Conservation (phyloP, 2,329 filamentous ascomycete genomes). For the Nothophaeocryptopus gaeumannii region DNA sequence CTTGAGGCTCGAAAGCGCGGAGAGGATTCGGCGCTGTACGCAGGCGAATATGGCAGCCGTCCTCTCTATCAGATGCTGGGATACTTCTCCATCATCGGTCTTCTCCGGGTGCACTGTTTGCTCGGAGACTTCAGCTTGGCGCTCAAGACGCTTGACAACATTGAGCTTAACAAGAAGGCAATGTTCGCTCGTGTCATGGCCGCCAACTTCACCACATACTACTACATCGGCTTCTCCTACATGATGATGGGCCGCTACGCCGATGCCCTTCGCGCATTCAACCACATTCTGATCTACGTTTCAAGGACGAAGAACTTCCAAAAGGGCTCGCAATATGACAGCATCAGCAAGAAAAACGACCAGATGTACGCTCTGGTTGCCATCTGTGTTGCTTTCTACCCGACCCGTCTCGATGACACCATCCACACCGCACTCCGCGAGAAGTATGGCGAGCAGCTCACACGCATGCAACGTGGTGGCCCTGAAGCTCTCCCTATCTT, state of each 20-base stretch:
- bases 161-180: slow-evolving; percentile 99
- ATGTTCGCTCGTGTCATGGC: slow-evolving; percentile 99
- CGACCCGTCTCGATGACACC: slow-evolving; percentile 94
- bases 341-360: slow-evolving; percentile 99
- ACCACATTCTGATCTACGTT: slow-evolving; percentile 98
- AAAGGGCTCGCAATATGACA: slow-evolving; percentile 97
- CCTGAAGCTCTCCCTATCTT: slow-evolving; percentile 94
- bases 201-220: slow-evolving; percentile 99
- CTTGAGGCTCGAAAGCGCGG: slow-evolving; percentile 89
- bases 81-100: slow-evolving; percentile 98
- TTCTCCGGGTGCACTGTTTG: slow-evolving; percentile 92
- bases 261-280: slow-evolving; percentile 99
- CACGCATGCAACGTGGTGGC: slow-evolving; percentile 92
- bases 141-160: slow-evolving; percentile 97
- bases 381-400: slow-evolving; percentile 98
- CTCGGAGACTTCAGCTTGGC: slow-evolving; percentile 97
- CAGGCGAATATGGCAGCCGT: slow-evolving; percentile 91
- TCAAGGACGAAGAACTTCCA: slow-evolving; percentile 99
- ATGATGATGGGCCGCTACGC: slow-evolving; percentile 99
- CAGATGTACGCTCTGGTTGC: slow-evolving; percentile 99
- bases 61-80: slow-evolving; percentile 97
- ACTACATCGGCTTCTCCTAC: slow-evolving; percentile 99
- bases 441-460: slow-evolving; percentile 98
- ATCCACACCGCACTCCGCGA: slow-evolving; percentile 97
- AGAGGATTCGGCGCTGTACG: slow-evolving; percentile 82